Evolutionary conservation across 306 rosid genomes (phyloP).

Genomic region (Abrus pulchellus): DNA sequence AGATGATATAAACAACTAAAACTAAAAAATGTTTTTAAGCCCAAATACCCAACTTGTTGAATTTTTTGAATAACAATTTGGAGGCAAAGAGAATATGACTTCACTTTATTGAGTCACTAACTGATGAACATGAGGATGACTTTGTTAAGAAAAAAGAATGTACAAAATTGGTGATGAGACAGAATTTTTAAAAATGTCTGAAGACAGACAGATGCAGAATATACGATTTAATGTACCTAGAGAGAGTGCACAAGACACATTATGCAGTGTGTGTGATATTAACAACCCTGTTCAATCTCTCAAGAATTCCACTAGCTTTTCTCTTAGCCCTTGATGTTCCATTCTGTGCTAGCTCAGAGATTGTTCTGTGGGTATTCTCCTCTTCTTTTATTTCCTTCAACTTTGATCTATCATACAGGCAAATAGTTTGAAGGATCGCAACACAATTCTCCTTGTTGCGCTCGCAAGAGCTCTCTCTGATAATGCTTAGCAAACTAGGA

Average conservation of each 20-base stretch:
- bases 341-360: conserved; percentile 75
- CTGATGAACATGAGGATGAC: conserved; percentile 52
- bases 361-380: conserved; percentile 69
- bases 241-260: conserved; percentile 39
- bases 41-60: conserved; percentile 9
- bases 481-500: conserved; percentile 66
- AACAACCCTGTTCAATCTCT: conserved; percentile 79
- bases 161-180: conserved; percentile 58
- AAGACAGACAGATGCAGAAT: conserved; percentile 65
- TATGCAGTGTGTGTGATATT: conserved; percentile 88
- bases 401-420: conserved; percentile 73
- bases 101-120: conserved; percentile 56
- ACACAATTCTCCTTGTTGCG: conserved; percentile 86
- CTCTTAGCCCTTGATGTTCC: conserved; percentile 97
- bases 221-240: conserved; percentile 57
- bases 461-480: conserved; percentile 72
- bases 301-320: conserved; percentile 91
- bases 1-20: not conserved
- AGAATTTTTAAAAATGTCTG: conserved; percentile 33
- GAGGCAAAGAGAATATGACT: conserved; percentile 39
- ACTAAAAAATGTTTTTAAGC: conserved; percentile 14
- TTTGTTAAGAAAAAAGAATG: conserved; percentile 54
- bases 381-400: conserved; percentile 87
- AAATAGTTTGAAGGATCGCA: conserved; percentile 76
- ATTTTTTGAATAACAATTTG: conserved; percentile 13